Evolutionary conservation across 2,329 filamentous ascomycete species (phyloP).

Genomic region (Pestalotiopsis sp.): DNA sequence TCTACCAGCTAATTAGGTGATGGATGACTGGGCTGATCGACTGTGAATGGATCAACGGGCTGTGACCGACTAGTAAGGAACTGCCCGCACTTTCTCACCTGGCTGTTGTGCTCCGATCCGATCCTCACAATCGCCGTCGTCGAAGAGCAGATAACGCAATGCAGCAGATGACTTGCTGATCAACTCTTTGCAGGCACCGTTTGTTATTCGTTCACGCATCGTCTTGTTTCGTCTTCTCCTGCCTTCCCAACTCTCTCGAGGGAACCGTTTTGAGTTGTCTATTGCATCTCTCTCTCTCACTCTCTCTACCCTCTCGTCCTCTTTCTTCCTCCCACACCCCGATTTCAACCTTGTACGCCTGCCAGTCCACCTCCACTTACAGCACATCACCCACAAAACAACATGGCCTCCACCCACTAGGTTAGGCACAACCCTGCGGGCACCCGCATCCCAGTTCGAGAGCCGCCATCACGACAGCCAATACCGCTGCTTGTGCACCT

Average conservation of each 20-base stretch:
- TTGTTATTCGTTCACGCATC: neutral
- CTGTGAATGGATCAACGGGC: neutral
- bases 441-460: slow-evolving; percentile 15
- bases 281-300: neutral
- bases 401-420: slow-evolving; percentile 17
- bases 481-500: neutral
- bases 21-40: neutral
- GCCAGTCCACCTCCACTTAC: neutral
- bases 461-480: slow-evolving; percentile 16
- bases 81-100: neutral
- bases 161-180: neutral
- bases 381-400: slow-evolving; percentile 7
- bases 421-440: slow-evolving; percentile 14
- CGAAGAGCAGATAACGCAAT: slow-evolving; percentile 5
- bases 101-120: neutral
- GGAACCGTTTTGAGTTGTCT: neutral
- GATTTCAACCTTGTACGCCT: neutral
- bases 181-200: neutral
- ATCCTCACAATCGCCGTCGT: neutral
- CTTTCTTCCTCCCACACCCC: neutral
- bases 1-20: neutral
- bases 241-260: neutral
- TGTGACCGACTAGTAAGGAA: neutral
- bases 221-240: neutral
- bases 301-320: neutral